Base-by-base conservation (phyloP, 1,284 basidiomycete genomes). In the Moesziomyces antarcticus region DNA sequence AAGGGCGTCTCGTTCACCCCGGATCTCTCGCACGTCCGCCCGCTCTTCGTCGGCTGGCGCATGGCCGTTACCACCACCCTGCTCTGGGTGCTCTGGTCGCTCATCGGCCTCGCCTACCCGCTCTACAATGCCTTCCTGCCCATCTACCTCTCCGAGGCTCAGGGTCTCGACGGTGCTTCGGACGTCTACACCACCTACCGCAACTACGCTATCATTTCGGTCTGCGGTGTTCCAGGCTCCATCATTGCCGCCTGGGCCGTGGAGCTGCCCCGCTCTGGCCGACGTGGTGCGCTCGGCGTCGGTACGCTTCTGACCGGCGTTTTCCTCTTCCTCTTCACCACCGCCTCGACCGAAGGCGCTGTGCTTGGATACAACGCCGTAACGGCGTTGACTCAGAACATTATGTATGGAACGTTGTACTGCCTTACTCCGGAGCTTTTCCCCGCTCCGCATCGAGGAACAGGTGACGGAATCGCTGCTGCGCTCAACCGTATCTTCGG, bases 31-130 rank as follows among this genome's bases (percentile, higher is more conserved):
- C 81, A 83, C 65, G 66, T 83, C 56, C 72, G 52, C 54, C 80
- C 81, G 18, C 70, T 83, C 16, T 84, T 81, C 51, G 60, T 64
- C 30, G 78, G 69, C 30, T 61, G 52, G 54, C 68, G 70, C 37
- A 67, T 84, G 60, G 82, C 80, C 6, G 75, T 71, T 43, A 83
- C 79, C 53, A 79, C 78, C 2, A 47, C 56, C 24, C 65, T 79
- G 42, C 68, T 84, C 21, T 79, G 77, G 57, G 16, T 75, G 3
- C 67, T 83, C 9, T 84, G 82, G 82, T 68, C 69, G 21, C 60
- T 84, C n/a, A 84, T 84, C 46, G 82, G 82, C 54, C 63, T 82
- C 30, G 80, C 78, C n/a, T 84, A 84, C 62, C 82, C 82, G 22
- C 76, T 84, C 22, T 84, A 78, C 75, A 84, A 84, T 56, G 78